These are phyloP conservation scores for Phyllosticta paracitricarpa DNA, from an alignment of 2,329 filamentous ascomycete genomes.

Conservation along the genomic window DNA sequence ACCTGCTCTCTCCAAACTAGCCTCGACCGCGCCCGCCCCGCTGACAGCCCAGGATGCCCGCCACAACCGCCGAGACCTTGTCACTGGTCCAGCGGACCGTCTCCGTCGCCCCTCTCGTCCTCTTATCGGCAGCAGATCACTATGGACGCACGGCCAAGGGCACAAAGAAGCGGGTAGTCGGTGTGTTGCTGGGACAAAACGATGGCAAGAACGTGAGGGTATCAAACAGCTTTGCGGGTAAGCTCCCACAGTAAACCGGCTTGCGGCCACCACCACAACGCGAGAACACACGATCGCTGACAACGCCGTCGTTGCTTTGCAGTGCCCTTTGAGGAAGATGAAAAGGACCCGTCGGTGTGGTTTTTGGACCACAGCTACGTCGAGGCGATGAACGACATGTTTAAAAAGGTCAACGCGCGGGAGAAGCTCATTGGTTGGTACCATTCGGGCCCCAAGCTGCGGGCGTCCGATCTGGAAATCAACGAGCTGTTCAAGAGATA, in stretches of 20 bases:
- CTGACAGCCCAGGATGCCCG: conserved; percentile 59
- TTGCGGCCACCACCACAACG: background rate
- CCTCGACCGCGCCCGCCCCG: conserved; percentile 12
- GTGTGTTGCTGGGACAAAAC: conserved; percentile 89
- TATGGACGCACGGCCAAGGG: conserved; percentile 91
- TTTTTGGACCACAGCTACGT: conserved; percentile 99
- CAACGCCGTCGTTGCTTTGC: conserved; percentile 1
- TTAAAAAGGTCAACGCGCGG: conserved; percentile 98
- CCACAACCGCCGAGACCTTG: conserved; percentile 92
- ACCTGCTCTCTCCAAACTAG: background rate
- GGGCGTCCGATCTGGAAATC: conserved; percentile 95
- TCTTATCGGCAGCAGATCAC: conserved; percentile 96
- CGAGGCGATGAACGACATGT: conserved; percentile 99
- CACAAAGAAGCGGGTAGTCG: conserved; percentile 80
- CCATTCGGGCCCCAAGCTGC: conserved; percentile 92
- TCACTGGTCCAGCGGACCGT: conserved; percentile 91
- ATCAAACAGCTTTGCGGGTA: conserved; percentile 98
- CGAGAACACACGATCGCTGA: too few relatives aligned
- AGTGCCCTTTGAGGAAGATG: conserved; percentile 99
- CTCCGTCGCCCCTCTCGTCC: conserved; percentile 92
- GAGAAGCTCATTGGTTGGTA: conserved; percentile 99
- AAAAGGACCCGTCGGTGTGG: conserved; percentile 97
- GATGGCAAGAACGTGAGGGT: conserved; percentile 93
- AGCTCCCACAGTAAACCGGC: conserved; percentile 18
- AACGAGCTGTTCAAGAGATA: conserved; percentile 99